Percentiles rank a stretch among this genome's conserved stretches.
Conservation (phyloP, 805 yeast genomes). For the Hanseniaspora guilliermondii region DNA sequence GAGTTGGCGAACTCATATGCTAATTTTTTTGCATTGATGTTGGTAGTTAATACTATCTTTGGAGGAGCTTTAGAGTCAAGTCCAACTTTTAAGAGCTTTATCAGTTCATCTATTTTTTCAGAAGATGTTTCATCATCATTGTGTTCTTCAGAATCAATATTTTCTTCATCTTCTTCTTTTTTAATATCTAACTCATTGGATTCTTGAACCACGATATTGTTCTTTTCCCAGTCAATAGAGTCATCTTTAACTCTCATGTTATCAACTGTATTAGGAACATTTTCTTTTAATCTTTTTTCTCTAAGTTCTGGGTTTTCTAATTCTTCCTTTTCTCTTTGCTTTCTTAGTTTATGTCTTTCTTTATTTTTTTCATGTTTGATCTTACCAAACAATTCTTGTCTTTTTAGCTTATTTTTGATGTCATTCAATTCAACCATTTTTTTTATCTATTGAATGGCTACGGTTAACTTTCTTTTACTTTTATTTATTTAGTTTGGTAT, state of each 20-base stretch:
- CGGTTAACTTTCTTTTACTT: no score
- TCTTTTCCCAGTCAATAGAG: constrained; percentile 39
- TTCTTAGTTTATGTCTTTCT: constrained; percentile 61
- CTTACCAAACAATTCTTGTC: constrained; percentile 66
- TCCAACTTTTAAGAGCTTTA: constrained; percentile 30
- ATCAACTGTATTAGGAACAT: constrained; percentile 75
- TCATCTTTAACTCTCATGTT: constrained; percentile 77
- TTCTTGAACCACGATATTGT: constrained; percentile 22
- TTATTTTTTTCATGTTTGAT: constrained; percentile 64
- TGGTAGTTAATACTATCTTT: constrained; percentile 81
- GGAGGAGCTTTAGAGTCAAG: constrained; percentile 54
- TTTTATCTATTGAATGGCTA: neutral
- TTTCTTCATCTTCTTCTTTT: constrained; percentile 10
- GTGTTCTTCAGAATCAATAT: constrained; percentile 15
- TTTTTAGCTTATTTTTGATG: constrained; percentile 63
- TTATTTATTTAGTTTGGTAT: no score
- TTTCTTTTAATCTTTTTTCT: constrained; percentile 63
- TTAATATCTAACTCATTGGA: constrained; percentile 21
- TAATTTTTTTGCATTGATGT: constrained; percentile 66
- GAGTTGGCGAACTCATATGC: constrained; percentile 87
- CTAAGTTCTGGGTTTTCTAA: constrained; percentile 67
- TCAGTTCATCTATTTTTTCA: constrained; percentile 21
- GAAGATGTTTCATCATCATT: neutral
- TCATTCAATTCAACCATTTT: constrained; percentile 23
- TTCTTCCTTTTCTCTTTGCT: constrained; percentile 81